These are phyloP conservation scores for Solanum etuberosum DNA, from an alignment of 257 asterid species.

Conservation along the genomic window DNA sequence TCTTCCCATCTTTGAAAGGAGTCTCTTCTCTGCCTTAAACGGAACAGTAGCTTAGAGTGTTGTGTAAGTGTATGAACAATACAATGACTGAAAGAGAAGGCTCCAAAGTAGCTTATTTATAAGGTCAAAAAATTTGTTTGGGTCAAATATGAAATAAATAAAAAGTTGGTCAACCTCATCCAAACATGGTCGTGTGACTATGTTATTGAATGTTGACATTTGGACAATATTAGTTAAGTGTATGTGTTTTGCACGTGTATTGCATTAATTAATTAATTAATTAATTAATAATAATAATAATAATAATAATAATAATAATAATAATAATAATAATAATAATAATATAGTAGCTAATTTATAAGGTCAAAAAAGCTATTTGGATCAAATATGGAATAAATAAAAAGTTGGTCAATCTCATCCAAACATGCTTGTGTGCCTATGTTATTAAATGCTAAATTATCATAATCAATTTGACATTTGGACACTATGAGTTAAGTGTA, in stretches of 20 bases:
- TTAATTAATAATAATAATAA: no score
- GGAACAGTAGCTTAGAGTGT: neutral
- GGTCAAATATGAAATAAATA: neutral
- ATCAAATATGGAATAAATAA: neutral
- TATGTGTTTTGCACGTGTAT: no score
- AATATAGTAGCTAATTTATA: no score
- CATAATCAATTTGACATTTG: neutral
- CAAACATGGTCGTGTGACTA: neutral
- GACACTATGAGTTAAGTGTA: neutral
- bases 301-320: no score
- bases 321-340: no score
- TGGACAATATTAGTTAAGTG: neutral
- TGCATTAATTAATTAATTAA: no score
- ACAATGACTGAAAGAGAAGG: neutral
- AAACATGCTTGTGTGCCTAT: neutral
- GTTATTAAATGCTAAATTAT: neutral
- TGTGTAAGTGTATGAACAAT: neutral
- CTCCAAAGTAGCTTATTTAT: neutral
- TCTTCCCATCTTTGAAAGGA: constrained; percentile 26
- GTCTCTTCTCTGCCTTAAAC: neutral
- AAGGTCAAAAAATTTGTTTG: neutral
- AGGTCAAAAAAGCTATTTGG: no score
- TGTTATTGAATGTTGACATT: neutral
- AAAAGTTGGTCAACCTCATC: neutral
- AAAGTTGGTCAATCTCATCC: neutral